A percentile compares a stretch with the other conserved stretches of the same genome.
These are phyloP conservation scores for Fusarium sp. DNA, from an alignment of 2,329 filamentous ascomycete genomes.

Conservation along the genomic window DNA sequence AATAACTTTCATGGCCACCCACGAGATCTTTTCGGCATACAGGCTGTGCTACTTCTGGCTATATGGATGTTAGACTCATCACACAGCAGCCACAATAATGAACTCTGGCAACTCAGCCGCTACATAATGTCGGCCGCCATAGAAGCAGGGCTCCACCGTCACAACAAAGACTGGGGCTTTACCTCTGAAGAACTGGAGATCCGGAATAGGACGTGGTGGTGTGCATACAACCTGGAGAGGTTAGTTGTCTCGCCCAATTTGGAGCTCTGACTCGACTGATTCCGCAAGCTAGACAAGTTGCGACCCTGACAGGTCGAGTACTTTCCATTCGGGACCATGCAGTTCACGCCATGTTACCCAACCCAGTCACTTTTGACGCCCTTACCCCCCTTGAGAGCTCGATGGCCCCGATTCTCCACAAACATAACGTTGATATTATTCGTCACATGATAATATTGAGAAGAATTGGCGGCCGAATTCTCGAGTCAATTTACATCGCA, in stretches of 20 bases:
- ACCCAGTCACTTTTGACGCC: neutral
- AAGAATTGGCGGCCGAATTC: neutral
- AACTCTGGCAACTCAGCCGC: constrained; percentile 2
- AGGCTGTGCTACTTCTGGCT: fast-evolving
- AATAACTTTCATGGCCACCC: neutral
- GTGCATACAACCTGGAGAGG: constrained; percentile 8
- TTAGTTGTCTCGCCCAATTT: neutral
- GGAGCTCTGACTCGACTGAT: neutral
- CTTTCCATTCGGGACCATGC: neutral
- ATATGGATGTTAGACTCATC: constrained; percentile 13
- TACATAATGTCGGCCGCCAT: constrained; percentile 15
- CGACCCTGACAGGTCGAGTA: neutral
- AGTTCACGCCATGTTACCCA: neutral
- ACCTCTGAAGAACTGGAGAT: neutral
- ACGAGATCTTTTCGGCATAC: neutral
- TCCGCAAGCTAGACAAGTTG: neutral
- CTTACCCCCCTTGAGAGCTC: neutral
- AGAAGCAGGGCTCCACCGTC: neutral
- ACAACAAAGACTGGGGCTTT: constrained; percentile 1
- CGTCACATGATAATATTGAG: neutral
- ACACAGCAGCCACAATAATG: constrained; percentile 4
- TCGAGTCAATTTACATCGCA: constrained; percentile 12
- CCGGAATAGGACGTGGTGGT: constrained; percentile 14
- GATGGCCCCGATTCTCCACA: neutral
- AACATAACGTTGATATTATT: neutral